phyloP scores from a whole-genome alignment of 2,329 filamentous ascomycete species.

The Exophiala spinifera region DNA sequence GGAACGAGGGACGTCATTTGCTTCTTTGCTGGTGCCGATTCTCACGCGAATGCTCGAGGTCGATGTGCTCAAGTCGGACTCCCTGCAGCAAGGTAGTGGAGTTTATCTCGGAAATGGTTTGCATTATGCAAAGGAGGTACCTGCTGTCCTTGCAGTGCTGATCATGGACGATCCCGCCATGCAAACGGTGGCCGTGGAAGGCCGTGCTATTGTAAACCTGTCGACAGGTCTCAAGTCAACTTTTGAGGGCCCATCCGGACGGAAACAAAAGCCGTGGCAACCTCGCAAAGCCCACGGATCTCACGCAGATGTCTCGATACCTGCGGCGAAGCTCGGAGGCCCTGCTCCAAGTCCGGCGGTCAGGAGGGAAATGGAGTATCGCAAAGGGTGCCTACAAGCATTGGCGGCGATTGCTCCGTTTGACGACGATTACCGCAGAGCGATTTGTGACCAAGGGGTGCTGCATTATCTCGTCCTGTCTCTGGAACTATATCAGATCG shows the following conservation, averaged over 20 bases:
- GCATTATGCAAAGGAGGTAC: constrained; percentile 55
- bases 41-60: constrained; percentile 61
- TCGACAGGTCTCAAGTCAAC: constrained; percentile 64
- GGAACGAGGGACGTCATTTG: constrained; percentile 61
- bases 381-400: constrained; percentile 73
- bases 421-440: constrained; percentile 80
- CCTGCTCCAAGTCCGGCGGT: constrained; percentile 61
- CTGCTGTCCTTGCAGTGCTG: constrained; percentile 72
- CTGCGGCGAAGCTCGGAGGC: constrained; percentile 20
- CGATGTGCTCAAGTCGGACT: constrained; percentile 40
- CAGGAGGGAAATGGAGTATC: constrained; percentile 68
- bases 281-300: constrained; percentile 21
- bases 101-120: constrained; percentile 30
- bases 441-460: constrained; percentile 76
- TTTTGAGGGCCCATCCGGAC: constrained; percentile 57
- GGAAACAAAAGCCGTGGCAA: constrained; percentile 21
- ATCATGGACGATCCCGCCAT: constrained; percentile 74
- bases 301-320: constrained; percentile 1
- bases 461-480: constrained; percentile 81
- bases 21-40: constrained; percentile 66
- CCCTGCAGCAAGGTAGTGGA: constrained; percentile 30
- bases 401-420: constrained; percentile 77
- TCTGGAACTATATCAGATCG: constrained; percentile 55
- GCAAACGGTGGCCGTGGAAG: constrained; percentile 78
- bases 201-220: constrained; percentile 59